Evolutionary conservation across 176 grass and related monocot species (phyloP).

Genomic region (Triticum aestivum): DNA sequence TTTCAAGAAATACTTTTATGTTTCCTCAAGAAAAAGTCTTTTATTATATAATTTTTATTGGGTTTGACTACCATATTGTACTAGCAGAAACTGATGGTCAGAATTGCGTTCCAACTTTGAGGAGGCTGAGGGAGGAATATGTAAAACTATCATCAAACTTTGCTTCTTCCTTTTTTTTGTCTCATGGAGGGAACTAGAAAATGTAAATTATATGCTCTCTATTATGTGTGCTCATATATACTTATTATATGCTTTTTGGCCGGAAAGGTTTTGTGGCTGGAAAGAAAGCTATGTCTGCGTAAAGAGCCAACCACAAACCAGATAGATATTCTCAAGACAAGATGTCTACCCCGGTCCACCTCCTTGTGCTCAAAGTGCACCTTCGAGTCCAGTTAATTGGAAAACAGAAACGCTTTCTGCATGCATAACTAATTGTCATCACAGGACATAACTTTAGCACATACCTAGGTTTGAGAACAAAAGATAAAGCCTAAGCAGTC

Average conservation of each 20-base stretch:
- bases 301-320: constrained; percentile 33
- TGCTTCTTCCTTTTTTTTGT: not conserved
- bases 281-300: not conserved
- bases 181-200: not conserved
- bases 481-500: not conserved
- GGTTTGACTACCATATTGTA: not conserved
- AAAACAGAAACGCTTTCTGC: not conserved
- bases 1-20: too few species aligned
- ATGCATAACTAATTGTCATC: not conserved
- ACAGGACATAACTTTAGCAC: not conserved
- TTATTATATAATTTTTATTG: not conserved
- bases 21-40: too few species aligned
- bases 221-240: not conserved
- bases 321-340: constrained; percentile 28
- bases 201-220: not conserved
- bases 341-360: not conserved
- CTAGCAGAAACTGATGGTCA: not conserved
- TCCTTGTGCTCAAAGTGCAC: not conserved
- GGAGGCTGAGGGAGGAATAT: not conserved
- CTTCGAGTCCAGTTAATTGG: not conserved
- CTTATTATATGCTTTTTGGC: not conserved
- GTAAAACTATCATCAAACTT: not conserved
- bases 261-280: not conserved
- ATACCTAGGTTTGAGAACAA: not conserved
- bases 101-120: not conserved